Evolutionary conservation across 2,329 filamentous ascomycete genomes (phyloP).

Genomic region (Ascochyta koolunga): DNA sequence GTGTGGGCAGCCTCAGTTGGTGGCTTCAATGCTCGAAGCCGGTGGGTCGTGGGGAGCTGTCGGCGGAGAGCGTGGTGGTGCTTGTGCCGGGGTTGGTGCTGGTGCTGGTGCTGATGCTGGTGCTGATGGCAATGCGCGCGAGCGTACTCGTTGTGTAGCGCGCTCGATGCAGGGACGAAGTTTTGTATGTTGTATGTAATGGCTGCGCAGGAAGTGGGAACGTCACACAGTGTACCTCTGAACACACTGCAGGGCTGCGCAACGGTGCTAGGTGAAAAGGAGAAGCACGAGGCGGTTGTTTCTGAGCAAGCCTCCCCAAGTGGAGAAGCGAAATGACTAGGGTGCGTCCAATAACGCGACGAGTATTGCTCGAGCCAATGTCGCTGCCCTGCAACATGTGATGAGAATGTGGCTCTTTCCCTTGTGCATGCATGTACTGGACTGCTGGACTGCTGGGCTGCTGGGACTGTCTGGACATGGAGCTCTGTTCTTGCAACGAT

Average conservation of each 20-base stretch:
- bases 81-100: too few relatives aligned
- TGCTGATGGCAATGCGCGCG: background rate
- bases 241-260: constrained; percentile 9
- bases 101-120: too few relatives aligned
- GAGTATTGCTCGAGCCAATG: constrained; percentile 9
- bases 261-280: constrained; percentile 19
- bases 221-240: constrained; percentile 18
- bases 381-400: constrained; percentile 9
- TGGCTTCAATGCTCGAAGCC: constrained; percentile 1
- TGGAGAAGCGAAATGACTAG: constrained; percentile 22
- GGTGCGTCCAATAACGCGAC: constrained; percentile 19
- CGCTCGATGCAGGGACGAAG: constrained; percentile 23
- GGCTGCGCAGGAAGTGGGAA: constrained; percentile 12
- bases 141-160: constrained; percentile 14
- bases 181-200: constrained; percentile 12
- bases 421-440: constrained; percentile 13
- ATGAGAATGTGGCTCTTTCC: too few relatives aligned
- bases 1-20: constrained; percentile 25
- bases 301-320: constrained; percentile 17
- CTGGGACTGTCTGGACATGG: constrained; percentile 2
- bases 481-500: constrained; percentile 5
- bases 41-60: background rate
- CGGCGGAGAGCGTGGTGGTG: constrained; percentile 6
- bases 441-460: too few relatives aligned
- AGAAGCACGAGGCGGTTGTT: constrained; percentile 15